Evolutionary conservation across 371 early-diverging fungal genomes (phyloP).

Genomic region (Gilbertella persicaria): DNA sequence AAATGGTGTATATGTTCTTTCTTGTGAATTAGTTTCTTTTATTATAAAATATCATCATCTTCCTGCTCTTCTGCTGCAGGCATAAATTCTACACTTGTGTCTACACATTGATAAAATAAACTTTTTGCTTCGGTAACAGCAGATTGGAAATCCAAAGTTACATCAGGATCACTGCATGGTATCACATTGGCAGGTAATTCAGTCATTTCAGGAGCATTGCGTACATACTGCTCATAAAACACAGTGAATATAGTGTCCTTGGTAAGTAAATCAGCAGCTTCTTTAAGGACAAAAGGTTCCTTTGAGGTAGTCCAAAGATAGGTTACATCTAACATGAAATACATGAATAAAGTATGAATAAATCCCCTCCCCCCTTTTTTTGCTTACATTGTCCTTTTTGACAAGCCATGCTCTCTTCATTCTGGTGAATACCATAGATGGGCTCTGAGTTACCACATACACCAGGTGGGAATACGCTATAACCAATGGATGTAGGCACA

Average conservation of each 20-base stretch:
- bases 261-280: constrained; percentile 27
- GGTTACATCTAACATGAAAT: constrained; percentile 23
- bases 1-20: constrained; percentile 81
- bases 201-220: constrained; percentile 21
- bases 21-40: constrained; percentile 53
- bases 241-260: constrained; percentile 17
- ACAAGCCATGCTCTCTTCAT: constrained; percentile 63
- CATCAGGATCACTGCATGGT: constrained; percentile 45
- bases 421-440: constrained; percentile 58
- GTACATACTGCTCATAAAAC: constrained; percentile 50
- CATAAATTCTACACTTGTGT: constrained; percentile 53
- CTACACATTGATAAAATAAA: constrained; percentile 51
- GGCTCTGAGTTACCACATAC: constrained; percentile 43
- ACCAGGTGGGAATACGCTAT: constrained; percentile 65
- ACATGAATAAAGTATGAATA: background rate
- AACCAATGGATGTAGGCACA: constrained; percentile 31
- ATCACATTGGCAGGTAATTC: constrained; percentile 49
- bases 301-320: constrained; percentile 34
- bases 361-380: background rate
- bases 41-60: constrained; percentile 22
- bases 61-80: constrained; percentile 54
- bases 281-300: constrained; percentile 28
- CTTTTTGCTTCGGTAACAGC: constrained; percentile 50
- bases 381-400: constrained; percentile 63
- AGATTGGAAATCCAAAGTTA: constrained; percentile 49